These are phyloP conservation scores for Leptographium flavum DNA, from an alignment of 2,329 filamentous ascomycete species.

Conservation along the genomic window DNA sequence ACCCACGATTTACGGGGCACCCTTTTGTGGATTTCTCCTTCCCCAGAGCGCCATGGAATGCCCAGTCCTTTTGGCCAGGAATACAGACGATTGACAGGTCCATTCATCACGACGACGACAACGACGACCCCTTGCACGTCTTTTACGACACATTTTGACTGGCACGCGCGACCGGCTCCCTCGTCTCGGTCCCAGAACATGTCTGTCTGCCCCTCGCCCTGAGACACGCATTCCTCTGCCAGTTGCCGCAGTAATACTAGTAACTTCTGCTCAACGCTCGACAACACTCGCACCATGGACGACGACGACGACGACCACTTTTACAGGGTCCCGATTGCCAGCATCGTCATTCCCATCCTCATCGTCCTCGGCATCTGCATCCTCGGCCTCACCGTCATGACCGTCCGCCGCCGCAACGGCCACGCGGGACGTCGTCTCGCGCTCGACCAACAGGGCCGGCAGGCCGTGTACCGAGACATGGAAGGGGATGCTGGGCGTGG, in stretches of 20 bases:
- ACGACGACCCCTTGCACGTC: too few species aligned
- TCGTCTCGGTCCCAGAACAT: too few species aligned
- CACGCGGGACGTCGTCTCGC: neutral
- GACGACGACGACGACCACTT: neutral
- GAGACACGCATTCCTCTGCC: neutral
- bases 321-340: slow-evolving; percentile 4
- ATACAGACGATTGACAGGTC: too few species aligned
- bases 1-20: too few species aligned
- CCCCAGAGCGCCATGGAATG: too few species aligned
- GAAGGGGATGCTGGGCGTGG: too few species aligned
- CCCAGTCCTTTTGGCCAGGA: too few species aligned
- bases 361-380: slow-evolving; percentile 3
- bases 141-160: too few species aligned
- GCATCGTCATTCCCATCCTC: slow-evolving; percentile 5
- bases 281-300: neutral
- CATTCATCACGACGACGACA: too few species aligned
- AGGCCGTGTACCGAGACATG: slow-evolving; percentile 6
- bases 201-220: neutral
- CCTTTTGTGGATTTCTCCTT: too few species aligned
- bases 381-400: neutral
- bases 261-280: too few species aligned
- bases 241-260: neutral
- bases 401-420: slow-evolving; percentile 1
- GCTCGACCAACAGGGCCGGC: slow-evolving; percentile 7
- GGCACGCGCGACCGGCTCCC: too few species aligned